These are phyloP conservation scores for Vanrija pseudolonga DNA, from an alignment of 1,284 basidiomycete species.

Conservation along the genomic window DNA sequence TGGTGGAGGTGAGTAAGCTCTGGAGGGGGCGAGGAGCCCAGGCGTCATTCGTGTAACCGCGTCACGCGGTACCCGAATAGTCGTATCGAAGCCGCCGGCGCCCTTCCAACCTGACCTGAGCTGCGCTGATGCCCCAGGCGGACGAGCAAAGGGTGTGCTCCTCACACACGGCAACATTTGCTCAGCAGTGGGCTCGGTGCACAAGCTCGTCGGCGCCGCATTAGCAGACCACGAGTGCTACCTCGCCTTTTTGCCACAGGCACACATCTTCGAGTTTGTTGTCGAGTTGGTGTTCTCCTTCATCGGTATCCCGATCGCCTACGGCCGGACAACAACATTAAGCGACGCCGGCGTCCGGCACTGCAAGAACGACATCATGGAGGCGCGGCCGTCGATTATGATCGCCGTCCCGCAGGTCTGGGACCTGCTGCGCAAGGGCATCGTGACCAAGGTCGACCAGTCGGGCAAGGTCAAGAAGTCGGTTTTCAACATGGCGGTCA, in stretches of 20 bases:
- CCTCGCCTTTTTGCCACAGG: constrained; percentile 84
- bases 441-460: constrained; percentile 75
- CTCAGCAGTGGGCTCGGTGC: constrained; percentile 53
- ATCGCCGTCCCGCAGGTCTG: constrained; percentile 87
- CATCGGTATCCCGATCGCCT: constrained; percentile 22
- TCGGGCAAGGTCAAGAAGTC: constrained; percentile 67
- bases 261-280: constrained; percentile 68
- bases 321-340: constrained; percentile 67
- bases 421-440: constrained; percentile 61
- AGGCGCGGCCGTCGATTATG: constrained; percentile 74
- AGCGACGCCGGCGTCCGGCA: constrained; percentile 81
- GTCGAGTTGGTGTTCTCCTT: constrained; percentile 25
- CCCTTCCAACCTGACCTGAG: no score
- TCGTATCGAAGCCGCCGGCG: no score
- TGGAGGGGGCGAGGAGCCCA: no score
- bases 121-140: constrained; percentile 58
- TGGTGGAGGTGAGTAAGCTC: constrained; percentile 54
- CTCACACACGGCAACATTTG: constrained; percentile 83
- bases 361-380: constrained; percentile 77
- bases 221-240: constrained; percentile 53
- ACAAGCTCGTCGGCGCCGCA: neutral
- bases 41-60: no score
- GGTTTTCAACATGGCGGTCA: constrained; percentile 58
- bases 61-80: no score
- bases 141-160: constrained; percentile 85